Conservation (phyloP, 768 basidiomycete genomes). For the Kwoniella botswanensis region DNA sequence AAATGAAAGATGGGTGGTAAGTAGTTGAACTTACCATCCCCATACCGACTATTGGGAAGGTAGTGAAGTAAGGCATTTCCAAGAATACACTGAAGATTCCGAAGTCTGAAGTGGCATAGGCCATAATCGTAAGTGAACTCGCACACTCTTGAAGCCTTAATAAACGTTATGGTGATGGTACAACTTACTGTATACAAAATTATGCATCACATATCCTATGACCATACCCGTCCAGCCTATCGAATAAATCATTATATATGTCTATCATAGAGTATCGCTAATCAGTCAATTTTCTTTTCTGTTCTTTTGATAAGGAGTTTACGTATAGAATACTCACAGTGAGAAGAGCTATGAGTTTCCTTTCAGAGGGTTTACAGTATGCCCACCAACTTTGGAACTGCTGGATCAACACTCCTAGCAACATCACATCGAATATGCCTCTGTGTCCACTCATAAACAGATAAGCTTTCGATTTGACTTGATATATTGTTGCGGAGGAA, state of each 20-base stretch:
- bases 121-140: background rate
- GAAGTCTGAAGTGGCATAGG: background rate
- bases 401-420: background rate
- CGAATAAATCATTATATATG: background rate
- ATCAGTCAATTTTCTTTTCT: background rate
- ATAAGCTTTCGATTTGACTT: too few species aligned
- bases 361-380: background rate
- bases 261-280: background rate
- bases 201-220: conserved; percentile 4
- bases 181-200: conserved; percentile 14
- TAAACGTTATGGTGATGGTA: too few species aligned
- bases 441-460: background rate
- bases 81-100: conserved; percentile 1
- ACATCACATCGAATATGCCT: background rate
- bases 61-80: conserved; percentile 4
- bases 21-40: background rate
- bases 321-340: background rate
- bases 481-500: too few species aligned
- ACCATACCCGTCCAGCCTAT: background rate
- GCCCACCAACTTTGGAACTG: background rate
- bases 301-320: too few species aligned
- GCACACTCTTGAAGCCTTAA: background rate
- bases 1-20: background rate
- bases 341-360: background rate
- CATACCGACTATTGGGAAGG: conserved; percentile 7